These are phyloP conservation scores for Nicotiana paniculata DNA, from an alignment of 257 asterid species.

Conservation along the genomic window DNA sequence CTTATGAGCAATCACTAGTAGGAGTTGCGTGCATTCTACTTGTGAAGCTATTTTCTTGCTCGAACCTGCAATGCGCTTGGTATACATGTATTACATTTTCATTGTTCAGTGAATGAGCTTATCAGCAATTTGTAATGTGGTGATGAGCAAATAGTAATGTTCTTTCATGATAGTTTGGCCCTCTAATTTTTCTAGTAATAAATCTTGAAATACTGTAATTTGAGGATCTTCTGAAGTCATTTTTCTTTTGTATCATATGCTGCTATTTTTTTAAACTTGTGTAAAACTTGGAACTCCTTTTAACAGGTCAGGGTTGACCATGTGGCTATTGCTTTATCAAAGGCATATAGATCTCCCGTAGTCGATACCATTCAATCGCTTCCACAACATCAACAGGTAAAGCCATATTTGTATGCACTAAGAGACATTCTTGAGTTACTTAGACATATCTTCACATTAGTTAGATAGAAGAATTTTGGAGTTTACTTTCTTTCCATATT, in stretches of 20 bases:
- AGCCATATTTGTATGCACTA: too few species aligned
- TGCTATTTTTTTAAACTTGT: not conserved
- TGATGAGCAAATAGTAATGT: too few species aligned
- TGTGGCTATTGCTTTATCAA: slow-evolving; percentile 82
- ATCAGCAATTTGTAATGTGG: not conserved
- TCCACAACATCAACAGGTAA: slow-evolving; percentile 99
- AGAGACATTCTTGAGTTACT: not conserved
- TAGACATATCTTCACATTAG: not conserved
- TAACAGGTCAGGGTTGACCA: slow-evolving; percentile 85
- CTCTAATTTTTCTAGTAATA: not conserved
- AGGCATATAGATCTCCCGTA: slow-evolving; percentile 67
- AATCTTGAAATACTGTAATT: not conserved
- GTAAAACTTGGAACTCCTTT: not conserved
- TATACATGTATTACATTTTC: not conserved
- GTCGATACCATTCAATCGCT: slow-evolving; percentile 80
- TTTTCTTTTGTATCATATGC: not conserved
- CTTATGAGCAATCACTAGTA: not conserved
- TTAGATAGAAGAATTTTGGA: not conserved
- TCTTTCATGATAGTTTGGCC: too few species aligned
- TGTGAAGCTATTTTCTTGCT: not conserved
- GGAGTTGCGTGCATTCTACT: not conserved
- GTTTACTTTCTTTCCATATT: not conserved
- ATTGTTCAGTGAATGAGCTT: not conserved
- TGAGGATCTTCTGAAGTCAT: too few species aligned
- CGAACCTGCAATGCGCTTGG: not conserved